Evolutionary conservation across 768 basidiomycete species (phyloP).

Genomic region (Rhodocollybia butyracea): DNA sequence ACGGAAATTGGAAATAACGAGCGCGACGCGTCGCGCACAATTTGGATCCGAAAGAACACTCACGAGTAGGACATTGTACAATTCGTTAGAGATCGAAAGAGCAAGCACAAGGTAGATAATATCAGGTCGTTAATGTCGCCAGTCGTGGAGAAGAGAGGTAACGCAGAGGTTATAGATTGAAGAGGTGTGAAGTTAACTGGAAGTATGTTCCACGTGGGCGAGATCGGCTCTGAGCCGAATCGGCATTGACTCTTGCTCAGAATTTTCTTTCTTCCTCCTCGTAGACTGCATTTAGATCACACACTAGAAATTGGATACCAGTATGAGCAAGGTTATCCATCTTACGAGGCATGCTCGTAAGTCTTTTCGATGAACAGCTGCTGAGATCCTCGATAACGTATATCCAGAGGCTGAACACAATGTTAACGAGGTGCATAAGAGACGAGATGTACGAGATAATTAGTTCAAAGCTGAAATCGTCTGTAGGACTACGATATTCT

Average conservation of each 20-base stretch:
- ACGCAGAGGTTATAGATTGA: not conserved
- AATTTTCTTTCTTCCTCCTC: too few relatives aligned
- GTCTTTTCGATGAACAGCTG: not conserved
- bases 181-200: not conserved
- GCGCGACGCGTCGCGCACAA: not conserved
- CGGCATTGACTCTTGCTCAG: too few relatives aligned
- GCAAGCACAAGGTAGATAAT: not conserved
- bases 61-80: constrained; percentile 9
- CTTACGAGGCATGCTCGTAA: constrained; percentile 6
- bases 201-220: not conserved
- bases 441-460: not conserved
- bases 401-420: constrained; percentile 5
- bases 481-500: constrained; percentile 1
- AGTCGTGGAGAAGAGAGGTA: not conserved
- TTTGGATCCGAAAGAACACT: not conserved
- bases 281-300: not conserved
- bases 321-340: not conserved
- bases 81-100: not conserved
- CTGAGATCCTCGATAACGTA: not conserved
- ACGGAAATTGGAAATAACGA: not conserved
- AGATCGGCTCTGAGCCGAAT: too few relatives aligned
- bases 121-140: not conserved
- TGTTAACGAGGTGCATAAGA: not conserved
- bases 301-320: too few relatives aligned
- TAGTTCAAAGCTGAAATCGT: not conserved